Conservation (phyloP, 225 moss, liverwort and hornwort species). For the Pleurozium schreberi region DNA sequence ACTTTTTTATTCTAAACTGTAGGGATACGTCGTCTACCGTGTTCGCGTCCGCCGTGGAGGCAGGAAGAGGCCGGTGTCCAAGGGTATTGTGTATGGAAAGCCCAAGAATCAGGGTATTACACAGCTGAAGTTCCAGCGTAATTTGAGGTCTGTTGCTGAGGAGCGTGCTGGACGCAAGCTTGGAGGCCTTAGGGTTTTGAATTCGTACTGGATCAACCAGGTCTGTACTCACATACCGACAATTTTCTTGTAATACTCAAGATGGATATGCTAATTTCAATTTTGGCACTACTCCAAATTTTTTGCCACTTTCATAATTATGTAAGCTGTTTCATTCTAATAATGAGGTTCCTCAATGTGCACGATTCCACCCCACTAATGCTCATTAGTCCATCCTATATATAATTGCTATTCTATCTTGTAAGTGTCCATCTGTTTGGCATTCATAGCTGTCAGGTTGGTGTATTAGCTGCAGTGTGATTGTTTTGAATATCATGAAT, state of each 20-base stretch:
- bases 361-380: neutral
- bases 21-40: constrained; percentile 89
- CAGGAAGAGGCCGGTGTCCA: constrained; percentile 78
- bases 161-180: constrained; percentile 91
- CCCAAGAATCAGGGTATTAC: constrained; percentile 94
- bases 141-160: constrained; percentile 80
- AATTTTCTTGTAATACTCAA: neutral
- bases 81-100: constrained; percentile 92
- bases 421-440: neutral
- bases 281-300: too few species aligned
- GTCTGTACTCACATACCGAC: neutral
- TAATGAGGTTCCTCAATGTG: neutral
- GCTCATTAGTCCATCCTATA: neutral
- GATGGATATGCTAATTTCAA: neutral
- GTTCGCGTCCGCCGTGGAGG: constrained; percentile 85
- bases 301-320: neutral
- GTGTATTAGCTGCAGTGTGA: neutral
- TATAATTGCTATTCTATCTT: neutral
- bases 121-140: constrained; percentile 87
- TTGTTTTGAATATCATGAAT: neutral
- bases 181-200: constrained; percentile 70
- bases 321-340: too few species aligned
- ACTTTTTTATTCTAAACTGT: neutral
- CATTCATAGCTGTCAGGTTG: neutral
- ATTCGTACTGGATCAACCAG: constrained; percentile 95